These are phyloP conservation scores for Colletotrichum godetiae DNA, from an alignment of 2,329 filamentous ascomycete species.

Conservation along the genomic window DNA sequence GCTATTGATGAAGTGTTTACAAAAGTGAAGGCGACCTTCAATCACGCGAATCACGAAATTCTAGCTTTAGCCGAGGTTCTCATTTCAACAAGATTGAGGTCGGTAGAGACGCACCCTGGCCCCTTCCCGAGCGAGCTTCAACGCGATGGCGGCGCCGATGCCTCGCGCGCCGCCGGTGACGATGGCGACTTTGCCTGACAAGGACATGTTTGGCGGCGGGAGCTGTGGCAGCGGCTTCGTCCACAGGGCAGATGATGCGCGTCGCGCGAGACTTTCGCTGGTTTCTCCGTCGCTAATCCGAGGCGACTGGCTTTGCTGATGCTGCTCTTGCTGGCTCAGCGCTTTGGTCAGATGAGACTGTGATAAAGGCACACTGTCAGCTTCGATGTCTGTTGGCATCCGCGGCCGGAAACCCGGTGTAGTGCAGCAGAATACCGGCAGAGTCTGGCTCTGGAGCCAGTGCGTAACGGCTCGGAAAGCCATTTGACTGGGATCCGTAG, in stretches of 20 bases:
- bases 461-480: constrained; percentile 36
- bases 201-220: constrained; percentile 33
- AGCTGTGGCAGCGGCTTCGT: constrained; percentile 37
- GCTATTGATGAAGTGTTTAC: constrained; percentile 35
- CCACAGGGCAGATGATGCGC: constrained; percentile 34
- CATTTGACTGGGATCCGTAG: constrained; percentile 36
- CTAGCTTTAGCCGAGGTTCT: constrained; percentile 23
- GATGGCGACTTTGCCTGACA: constrained; percentile 37
- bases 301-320: constrained; percentile 22
- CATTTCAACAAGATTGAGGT: not conserved
- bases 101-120: constrained; percentile 56
- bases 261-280: constrained; percentile 17
- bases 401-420: constrained; percentile 31
- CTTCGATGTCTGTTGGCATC: constrained; percentile 32
- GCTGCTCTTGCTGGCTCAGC: constrained; percentile 25
- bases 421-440: constrained; percentile 36
- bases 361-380: constrained; percentile 32
- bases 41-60: constrained; percentile 2
- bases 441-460: constrained; percentile 35
- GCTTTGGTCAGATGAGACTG: constrained; percentile 34
- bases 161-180: constrained; percentile 59
- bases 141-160: constrained; percentile 69
- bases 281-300: constrained; percentile 22
- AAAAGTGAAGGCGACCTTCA: constrained; percentile 37
- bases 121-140: constrained; percentile 66